phyloP scores from a whole-genome alignment of 1,284 basidiomycete genomes.

The Tylopilus sp. region DNA sequence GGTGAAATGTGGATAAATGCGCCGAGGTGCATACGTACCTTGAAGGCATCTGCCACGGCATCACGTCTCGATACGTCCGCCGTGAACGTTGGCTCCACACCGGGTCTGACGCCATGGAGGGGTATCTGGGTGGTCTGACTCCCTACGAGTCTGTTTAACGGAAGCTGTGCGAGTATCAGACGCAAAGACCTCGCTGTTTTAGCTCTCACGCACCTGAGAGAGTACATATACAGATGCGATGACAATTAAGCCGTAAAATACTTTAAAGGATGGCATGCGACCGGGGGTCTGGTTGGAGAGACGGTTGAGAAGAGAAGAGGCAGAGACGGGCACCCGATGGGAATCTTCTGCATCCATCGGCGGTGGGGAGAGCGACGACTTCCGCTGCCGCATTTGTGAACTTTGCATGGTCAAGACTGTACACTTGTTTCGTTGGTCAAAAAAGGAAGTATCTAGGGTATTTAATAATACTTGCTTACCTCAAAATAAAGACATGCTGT shows the following conservation, averaged over 20 bases:
- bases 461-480: no score
- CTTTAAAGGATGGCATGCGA: background rate
- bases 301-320: background rate
- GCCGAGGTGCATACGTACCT: constrained; percentile 44
- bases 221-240: constrained; percentile 13
- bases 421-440: background rate
- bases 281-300: constrained; percentile 9
- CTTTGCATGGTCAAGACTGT: constrained; percentile 4
- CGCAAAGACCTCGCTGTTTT: background rate
- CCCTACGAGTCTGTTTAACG: constrained; percentile 4
- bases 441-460: constrained; percentile 13
- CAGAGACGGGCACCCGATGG: background rate
- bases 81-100: constrained; percentile 21
- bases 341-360: background rate
- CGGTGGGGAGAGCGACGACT: background rate
- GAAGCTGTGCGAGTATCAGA: constrained; percentile 16
- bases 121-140: constrained; percentile 2
- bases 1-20: constrained; percentile 10
- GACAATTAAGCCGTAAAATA: constrained; percentile 18
- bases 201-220: constrained; percentile 20
- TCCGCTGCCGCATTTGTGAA: constrained; percentile 27
- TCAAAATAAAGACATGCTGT: no score
- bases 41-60: constrained; percentile 74
- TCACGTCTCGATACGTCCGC: constrained; percentile 64
- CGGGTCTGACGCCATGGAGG: constrained; percentile 24